Evolutionary conservation across 306 rosid genomes (phyloP), one percentile per base, ranked within the genome.

Genomic region (Bauhinia variegata): DNA sequence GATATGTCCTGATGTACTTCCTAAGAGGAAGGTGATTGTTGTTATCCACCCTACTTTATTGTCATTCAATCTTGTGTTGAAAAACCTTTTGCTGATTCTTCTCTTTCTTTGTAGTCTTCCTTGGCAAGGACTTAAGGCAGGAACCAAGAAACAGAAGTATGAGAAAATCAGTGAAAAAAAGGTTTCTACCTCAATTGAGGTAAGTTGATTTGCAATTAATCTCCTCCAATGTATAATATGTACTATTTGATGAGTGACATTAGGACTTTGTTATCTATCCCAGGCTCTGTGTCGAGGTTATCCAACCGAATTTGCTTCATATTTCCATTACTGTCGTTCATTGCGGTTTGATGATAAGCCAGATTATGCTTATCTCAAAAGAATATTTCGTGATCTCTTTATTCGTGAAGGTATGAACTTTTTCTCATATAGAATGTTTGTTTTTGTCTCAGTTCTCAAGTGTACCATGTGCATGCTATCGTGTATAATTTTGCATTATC

Each of bases 61-160:
- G 34, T 72, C 19, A 73, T 57, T 78, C 43, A 14, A n/a, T 59
- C 54, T 34, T 72, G 5, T 78, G 32, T 63, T 46, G 47, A 76
- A 31, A 38, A 52, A 30, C 57, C 67, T 28, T 23, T 43, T 59
- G 56, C 72, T 81, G 67, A 68, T 73, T 52, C 48, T 19, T 23
- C 28, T 33, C 66, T 73, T 74, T 50, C 60, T 56, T 39, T 53
- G 69, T 65, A 93, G 97, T 71, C 98, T 93, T 84, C 97, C 98
- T 39, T 93, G 98, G 98, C 98, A 93, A 79, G 98, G 98, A 62
- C 84, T 93, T 68, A 93, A 88, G 86, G 98, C 97, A 9, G 98
- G 97, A 68, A 93, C 89, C 5, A 89, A 93, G 90, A 93, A 93
- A 69, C 97, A 89, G 58, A 93, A 93, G 75, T 93, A 89, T 10